Percentiles rank a stretch among this genome's conserved stretches.
Conservation (phyloP, 345 rosid genomes). For the Melaleuca alternifolia region DNA sequence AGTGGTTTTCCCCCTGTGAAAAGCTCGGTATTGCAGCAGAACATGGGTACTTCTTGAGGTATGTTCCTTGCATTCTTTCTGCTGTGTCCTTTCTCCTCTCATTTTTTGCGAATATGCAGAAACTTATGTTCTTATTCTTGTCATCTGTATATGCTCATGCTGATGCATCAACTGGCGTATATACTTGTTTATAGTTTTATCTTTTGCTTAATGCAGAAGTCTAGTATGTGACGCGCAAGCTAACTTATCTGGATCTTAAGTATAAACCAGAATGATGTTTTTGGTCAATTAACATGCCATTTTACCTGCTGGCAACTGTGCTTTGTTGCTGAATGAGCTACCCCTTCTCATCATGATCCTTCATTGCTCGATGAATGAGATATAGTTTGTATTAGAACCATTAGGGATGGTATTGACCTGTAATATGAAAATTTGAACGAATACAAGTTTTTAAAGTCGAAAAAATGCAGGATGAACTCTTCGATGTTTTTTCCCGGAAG, state of each 20-base stretch:
- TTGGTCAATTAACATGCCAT: not conserved
- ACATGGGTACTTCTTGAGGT: constrained; percentile 34
- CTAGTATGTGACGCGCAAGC: not conserved
- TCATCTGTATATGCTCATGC: not conserved
- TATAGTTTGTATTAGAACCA: not conserved
- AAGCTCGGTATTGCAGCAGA: constrained; percentile 33
- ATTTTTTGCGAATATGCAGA: not conserved
- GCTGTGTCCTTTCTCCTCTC: not conserved
- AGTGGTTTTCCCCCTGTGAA: constrained; percentile 24
- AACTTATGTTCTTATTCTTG: not conserved
- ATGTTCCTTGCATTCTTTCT: not conserved
- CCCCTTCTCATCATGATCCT: not conserved
- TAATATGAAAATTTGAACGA: not conserved
- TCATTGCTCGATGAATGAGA: not conserved
- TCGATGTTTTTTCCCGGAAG: not conserved
- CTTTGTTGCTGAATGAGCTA: not conserved
- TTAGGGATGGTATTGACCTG: not conserved
- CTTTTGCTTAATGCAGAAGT: not conserved
- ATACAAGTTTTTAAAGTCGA: not conserved
- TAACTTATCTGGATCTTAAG: not conserved
- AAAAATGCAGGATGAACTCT: not conserved
- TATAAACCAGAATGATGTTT: not conserved
- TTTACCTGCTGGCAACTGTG: not conserved
- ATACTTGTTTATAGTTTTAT: not conserved
- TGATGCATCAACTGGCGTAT: not conserved